Conservation (phyloP, 1,284 basidiomycete genomes). For the Boletus hoseneyae region DNA sequence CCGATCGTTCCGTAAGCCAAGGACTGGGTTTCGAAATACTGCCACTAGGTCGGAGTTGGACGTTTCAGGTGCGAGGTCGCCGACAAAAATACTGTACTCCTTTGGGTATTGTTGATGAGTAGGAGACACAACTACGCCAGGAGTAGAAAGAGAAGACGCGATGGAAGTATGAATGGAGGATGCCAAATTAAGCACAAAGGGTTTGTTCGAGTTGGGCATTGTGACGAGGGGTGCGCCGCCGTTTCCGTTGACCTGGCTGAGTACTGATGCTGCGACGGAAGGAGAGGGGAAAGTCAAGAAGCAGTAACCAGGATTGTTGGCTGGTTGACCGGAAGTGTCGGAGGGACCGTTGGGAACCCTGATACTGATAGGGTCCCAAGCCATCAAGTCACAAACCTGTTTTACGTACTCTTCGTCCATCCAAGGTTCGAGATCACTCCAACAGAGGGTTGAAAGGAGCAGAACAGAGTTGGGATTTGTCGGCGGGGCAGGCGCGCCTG, state of each 20-base stretch:
- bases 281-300: constrained; percentile 80
- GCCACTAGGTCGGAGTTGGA: constrained; percentile 87
- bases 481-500: constrained; percentile 27
- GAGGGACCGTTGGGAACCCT: constrained; percentile 65
- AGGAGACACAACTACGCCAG: constrained; percentile 34
- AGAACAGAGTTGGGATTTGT: constrained; percentile 29
- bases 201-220: constrained; percentile 78
- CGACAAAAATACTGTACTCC: constrained; percentile 90
- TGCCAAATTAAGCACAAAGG: constrained; percentile 80
- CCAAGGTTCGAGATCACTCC: constrained; percentile 84
- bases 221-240: constrained; percentile 46
- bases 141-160: constrained; percentile 37
- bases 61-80: constrained; percentile 85
- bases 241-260: constrained; percentile 60
- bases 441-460: constrained; percentile 63
- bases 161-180: constrained; percentile 52
- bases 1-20: constrained; percentile 75
- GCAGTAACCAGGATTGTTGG: constrained; percentile 82
- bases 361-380: constrained; percentile 70
- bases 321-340: constrained; percentile 59
- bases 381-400: constrained; percentile 75
- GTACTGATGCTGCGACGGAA: constrained; percentile 65
- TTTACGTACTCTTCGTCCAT: constrained; percentile 90
- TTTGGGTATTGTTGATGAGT: constrained; percentile 61
- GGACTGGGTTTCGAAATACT: constrained; percentile 82